Percentiles rank a stretch among this genome's conserved stretches.
Evolutionary conservation across 225 moss, liverwort and hornwort genomes (phyloP).

Genomic region (Antitrichia curtipendula): DNA sequence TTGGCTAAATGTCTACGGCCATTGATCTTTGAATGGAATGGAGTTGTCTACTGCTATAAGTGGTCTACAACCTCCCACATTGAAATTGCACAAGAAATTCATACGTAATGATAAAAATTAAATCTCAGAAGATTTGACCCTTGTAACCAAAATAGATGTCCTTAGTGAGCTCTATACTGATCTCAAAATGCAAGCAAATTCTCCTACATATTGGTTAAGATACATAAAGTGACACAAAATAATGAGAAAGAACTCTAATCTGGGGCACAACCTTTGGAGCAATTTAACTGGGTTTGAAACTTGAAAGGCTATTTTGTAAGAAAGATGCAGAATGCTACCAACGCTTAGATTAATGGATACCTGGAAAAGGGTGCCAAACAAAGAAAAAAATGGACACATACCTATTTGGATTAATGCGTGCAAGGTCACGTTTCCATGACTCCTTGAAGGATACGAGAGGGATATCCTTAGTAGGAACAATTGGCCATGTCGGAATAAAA

Average conservation of each 20-base stretch:
- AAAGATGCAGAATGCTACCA: background rate
- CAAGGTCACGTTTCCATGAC: slow-evolving; percentile 73
- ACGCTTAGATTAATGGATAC: background rate
- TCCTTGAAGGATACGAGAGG: slow-evolving; percentile 74
- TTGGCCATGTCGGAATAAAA: slow-evolving; percentile 44
- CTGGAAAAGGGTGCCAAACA: background rate
- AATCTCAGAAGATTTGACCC: too few relatives aligned
- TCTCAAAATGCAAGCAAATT: background rate
- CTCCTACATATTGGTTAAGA: background rate
- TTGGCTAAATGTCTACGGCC: background rate
- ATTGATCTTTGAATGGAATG: background rate
- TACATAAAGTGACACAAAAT: background rate
- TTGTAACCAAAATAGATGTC: background rate
- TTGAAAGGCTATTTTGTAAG: background rate
- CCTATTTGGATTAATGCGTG: slow-evolving; percentile 60
- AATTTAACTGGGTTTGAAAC: background rate
- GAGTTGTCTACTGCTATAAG: background rate
- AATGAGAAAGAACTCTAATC: background rate
- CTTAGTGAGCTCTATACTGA: background rate
- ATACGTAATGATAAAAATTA: background rate
- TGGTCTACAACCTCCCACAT: background rate
- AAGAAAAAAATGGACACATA: background rate
- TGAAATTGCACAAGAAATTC: background rate
- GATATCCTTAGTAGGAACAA: slow-evolving; percentile 80
- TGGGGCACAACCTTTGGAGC: background rate